A percentile compares a stretch with the other conserved stretches of the same genome.
phyloP scores from a whole-genome alignment of 2,329 filamentous ascomycete species.

The Aspergillaceae sp. region DNA sequence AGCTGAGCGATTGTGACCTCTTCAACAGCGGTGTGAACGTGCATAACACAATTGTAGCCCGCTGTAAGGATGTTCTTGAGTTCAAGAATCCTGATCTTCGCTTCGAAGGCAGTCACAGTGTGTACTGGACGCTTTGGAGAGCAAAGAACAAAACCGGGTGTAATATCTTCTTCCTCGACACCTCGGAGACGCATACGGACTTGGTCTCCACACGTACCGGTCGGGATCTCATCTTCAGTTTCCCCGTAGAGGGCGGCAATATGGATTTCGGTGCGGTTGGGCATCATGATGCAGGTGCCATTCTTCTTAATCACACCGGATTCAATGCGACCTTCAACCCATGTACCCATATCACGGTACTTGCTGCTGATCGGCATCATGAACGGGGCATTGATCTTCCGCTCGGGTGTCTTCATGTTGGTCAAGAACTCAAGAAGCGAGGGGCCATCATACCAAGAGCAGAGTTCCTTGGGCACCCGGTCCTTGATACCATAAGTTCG shows the following conservation, averaged over 20 bases:
- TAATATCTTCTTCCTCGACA: slow-evolving; percentile 93
- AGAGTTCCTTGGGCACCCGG: slow-evolving; percentile 65
- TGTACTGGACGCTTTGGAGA: slow-evolving; percentile 90
- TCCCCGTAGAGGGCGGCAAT: slow-evolving; percentile 86
- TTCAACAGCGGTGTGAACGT: slow-evolving; percentile 95
- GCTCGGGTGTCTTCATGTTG: slow-evolving; percentile 81
- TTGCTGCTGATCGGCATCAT: slow-evolving; percentile 98
- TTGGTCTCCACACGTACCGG: slow-evolving; percentile 87
- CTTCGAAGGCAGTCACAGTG: slow-evolving; percentile 82
- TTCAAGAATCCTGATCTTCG: slow-evolving; percentile 91
- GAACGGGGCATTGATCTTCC: slow-evolving; percentile 94
- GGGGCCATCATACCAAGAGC: slow-evolving; percentile 79
- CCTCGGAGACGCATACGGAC: slow-evolving; percentile 85
- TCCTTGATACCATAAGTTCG: slow-evolving; percentile 80
- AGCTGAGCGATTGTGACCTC: slow-evolving; percentile 86
- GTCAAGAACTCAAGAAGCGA: slow-evolving; percentile 95
- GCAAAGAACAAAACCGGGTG: slow-evolving; percentile 92
- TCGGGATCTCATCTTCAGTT: slow-evolving; percentile 80
- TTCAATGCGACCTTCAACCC: slow-evolving; percentile 96
- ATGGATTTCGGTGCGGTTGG: slow-evolving; percentile 73
- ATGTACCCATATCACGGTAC: slow-evolving; percentile 94
- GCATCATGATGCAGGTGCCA: slow-evolving; percentile 84
- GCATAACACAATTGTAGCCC: slow-evolving; percentile 95
- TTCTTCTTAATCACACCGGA: slow-evolving; percentile 90
- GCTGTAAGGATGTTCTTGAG: slow-evolving; percentile 88